Evolutionary conservation across 106 monocot species (phyloP), one percentile per base, ranked within the genome.

Genomic region (Acorus calamus): DNA sequence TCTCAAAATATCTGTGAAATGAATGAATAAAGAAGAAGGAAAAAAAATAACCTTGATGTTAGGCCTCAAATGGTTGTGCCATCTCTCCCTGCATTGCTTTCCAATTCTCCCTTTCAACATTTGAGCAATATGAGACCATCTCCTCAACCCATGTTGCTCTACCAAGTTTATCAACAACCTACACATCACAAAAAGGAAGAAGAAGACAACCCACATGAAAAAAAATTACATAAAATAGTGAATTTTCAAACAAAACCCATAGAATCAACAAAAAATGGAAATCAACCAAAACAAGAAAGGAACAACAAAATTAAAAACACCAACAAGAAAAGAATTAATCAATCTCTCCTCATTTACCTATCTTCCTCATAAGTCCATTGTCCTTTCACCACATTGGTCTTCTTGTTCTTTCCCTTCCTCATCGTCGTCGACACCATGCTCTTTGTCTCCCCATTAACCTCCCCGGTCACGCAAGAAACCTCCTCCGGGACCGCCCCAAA

Each of bases 1-100:
- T 28, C 28, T 28, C 28, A 28, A 28, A 28, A 28, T 0, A 28
- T 28, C 28, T 60, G 28, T 2, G 4, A 49, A 63, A 7, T 0
- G 46, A 50, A 50, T 8, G 11, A 42, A 65, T 6, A 41, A 42
- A 44, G 42, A 6, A 65, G 43, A 42, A 8, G 13, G 9, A 0
- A 42, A 7, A 4, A 51, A 3, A 51, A 6, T 13, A 60, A 87
- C 92, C 92, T 92, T 92, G 77, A 92, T 92, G 64, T 87, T 82
- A 48, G 92, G 92, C 60, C 87, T 76, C 61, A 92, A 77, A 79
- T 92, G 92, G 74, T 92, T 92, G 72, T 92, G 84, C 92, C 87
- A 92, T 77, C 87, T 81, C 77, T 92, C 92, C 69, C 92, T 79
- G 62, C 92, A 92, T 14, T 92, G 92, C 66, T 92, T 87, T 28